phyloP scores from a whole-genome alignment of 345 rosid genomes.

The Dipteronia dyeriana region DNA sequence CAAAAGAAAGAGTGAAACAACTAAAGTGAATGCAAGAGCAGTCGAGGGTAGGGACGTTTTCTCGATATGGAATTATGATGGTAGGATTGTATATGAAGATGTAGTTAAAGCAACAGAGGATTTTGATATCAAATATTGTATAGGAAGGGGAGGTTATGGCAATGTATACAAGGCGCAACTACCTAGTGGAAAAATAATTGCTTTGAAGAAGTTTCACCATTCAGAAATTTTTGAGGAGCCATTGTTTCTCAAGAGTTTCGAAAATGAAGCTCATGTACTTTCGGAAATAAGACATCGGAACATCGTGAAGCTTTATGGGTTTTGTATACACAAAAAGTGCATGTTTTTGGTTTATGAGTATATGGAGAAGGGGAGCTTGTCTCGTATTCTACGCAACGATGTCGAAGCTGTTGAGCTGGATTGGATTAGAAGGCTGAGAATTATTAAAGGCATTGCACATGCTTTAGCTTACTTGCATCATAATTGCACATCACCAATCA shows the following conservation, averaged over 20 bases:
- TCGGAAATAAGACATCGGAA: conserved; percentile 13
- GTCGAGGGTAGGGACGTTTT: conserved; percentile 9
- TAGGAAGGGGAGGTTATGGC: conserved; percentile 22
- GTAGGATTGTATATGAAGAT: conserved; percentile 11
- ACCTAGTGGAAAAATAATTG: conserved; percentile 14
- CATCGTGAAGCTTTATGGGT: conserved; percentile 11
- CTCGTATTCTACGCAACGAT: no score
- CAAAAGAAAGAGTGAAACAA: no score
- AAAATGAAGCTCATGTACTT: conserved; percentile 6
- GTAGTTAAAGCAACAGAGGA: no score
- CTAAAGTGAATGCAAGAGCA: no score
- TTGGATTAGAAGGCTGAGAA: no score
- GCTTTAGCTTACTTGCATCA: no score
- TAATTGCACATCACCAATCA: no score
- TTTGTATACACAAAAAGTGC: no score
- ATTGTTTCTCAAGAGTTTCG: neutral
- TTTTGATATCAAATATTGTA: neutral
- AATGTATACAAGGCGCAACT: neutral
- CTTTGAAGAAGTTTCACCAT: conserved; percentile 19
- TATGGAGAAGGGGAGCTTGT: no score
- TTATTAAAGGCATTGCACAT: no score
- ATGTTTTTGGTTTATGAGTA: no score
- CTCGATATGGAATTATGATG: conserved; percentile 16
- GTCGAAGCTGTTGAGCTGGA: no score
- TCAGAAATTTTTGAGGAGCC: neutral